These are phyloP conservation scores for Fusarium sp. DNA, from an alignment of 2,329 filamentous ascomycete genomes.

Conservation along the genomic window DNA sequence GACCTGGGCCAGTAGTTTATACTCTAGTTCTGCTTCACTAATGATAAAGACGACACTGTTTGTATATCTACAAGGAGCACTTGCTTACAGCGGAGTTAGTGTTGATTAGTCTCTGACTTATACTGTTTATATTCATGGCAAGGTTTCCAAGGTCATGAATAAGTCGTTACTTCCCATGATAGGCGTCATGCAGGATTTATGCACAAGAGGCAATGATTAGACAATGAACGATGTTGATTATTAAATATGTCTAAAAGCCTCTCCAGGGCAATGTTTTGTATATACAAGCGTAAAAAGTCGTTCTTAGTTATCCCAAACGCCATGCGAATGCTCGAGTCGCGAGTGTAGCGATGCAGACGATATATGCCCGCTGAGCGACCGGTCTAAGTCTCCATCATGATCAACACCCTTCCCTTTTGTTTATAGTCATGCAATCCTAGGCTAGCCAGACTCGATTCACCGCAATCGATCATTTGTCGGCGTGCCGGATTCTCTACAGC, in stretches of 20 bases:
- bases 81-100: not conserved
- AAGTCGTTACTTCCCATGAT: not conserved
- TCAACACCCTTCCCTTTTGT: conserved; percentile 27
- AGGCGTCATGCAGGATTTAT: not conserved
- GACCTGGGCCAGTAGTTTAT: not conserved
- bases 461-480: conserved; percentile 39
- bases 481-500: conserved; percentile 15
- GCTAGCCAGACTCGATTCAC: conserved; percentile 39
- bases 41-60: not conserved
- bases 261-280: conserved; percentile 46
- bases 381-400: conserved; percentile 46
- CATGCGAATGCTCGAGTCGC: conserved; percentile 47
- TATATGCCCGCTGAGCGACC: conserved; percentile 33
- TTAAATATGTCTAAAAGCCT: conserved; percentile 51
- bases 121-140: not conserved
- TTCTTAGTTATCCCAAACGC: conserved; percentile 49
- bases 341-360: conserved; percentile 36
- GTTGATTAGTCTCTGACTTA: too few species aligned
- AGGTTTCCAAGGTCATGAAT: not conserved
- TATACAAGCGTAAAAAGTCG: conserved; percentile 50
- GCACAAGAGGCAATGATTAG: not conserved
- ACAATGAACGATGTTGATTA: conserved; percentile 50
- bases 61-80: not conserved
- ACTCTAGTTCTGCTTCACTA: not conserved
- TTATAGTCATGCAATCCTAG: conserved; percentile 17